phyloP scores from a whole-genome alignment of 1,139 yeast genomes.

The Sugiyamaella neomexicana region DNA sequence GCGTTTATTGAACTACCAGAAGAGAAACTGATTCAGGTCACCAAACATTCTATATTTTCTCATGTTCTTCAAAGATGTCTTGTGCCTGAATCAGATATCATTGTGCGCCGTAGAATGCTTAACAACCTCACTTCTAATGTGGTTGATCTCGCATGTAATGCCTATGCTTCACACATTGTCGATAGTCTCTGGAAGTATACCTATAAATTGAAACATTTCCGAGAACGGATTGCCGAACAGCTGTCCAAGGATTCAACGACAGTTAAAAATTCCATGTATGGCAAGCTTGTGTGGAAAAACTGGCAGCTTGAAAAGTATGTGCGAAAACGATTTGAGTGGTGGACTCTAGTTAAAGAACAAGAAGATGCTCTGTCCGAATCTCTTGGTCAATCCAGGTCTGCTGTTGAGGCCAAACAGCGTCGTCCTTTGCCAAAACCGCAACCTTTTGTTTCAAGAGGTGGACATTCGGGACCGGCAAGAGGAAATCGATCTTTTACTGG shows the following conservation, averaged over 20 bases:
- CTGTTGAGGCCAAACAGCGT: constrained; percentile 17
- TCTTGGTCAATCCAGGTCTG: constrained; percentile 25
- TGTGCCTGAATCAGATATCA: constrained; percentile 50
- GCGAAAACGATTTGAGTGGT: constrained; percentile 84
- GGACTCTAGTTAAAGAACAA: constrained; percentile 65
- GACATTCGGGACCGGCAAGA: neutral
- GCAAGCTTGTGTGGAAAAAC: constrained; percentile 91
- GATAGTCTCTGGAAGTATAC: constrained; percentile 85
- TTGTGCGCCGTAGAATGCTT: constrained; percentile 65
- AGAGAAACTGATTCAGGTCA: constrained; percentile 65
- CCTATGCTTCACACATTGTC: constrained; percentile 88
- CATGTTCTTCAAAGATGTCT: constrained; percentile 58
- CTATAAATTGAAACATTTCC: constrained; percentile 72
- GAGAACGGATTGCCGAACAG: constrained; percentile 80
- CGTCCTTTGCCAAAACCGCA: constrained; percentile 3
- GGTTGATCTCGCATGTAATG: constrained; percentile 68
- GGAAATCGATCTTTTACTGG: neutral
- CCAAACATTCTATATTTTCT: constrained; percentile 84
- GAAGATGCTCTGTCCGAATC: constrained; percentile 45
- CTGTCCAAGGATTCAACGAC: constrained; percentile 59
- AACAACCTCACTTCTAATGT: constrained; percentile 57
- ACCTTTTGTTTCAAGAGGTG: neutral
- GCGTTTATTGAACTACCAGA: constrained; percentile 60
- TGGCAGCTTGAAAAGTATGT: constrained; percentile 81
- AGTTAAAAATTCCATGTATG: constrained; percentile 83